These are phyloP conservation scores for Termitomyces sp. DNA, from an alignment of 768 basidiomycete genomes.

Conservation along the genomic window DNA sequence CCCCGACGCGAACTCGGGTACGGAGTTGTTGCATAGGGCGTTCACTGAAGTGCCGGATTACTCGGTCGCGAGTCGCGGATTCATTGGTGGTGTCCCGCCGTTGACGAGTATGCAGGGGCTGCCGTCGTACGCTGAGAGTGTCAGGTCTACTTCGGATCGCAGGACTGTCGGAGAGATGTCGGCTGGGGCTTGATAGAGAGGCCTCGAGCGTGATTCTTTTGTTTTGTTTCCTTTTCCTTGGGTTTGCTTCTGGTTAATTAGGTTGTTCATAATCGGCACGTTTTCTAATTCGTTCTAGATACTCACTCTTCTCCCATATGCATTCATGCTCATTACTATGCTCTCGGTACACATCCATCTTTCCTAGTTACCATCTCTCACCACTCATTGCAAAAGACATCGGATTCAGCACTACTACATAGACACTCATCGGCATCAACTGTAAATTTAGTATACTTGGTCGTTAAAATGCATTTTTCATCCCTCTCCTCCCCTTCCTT, in stretches of 20 bases:
- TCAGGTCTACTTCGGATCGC: conserved; percentile 12
- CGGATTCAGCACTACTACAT: no score
- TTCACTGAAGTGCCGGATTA: conserved; percentile 87
- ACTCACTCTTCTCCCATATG: no score
- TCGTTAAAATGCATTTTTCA: no score
- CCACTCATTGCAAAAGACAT: neutral
- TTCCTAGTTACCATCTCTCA: neutral
- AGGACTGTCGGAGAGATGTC: conserved; percentile 13
- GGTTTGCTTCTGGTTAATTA: no score
- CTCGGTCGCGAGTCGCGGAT: conserved; percentile 77
- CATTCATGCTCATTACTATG: no score
- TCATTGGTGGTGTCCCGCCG: conserved; percentile 89
- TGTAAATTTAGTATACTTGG: no score
- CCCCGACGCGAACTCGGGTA: conserved; percentile 16
- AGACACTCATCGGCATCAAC: neutral
- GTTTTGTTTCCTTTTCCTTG: no score
- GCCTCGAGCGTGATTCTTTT: neutral
- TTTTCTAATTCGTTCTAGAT: no score
- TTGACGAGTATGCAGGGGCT: conserved; percentile 70
- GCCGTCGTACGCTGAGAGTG: conserved; percentile 84
- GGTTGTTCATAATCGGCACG: no score
- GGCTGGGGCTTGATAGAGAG: neutral
- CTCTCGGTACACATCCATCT: neutral
- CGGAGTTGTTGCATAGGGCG: conserved; percentile 50
- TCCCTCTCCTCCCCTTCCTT: no score